Evolutionary conservation across 2,329 filamentous ascomycete genomes (phyloP), one percentile per base, ranked within the genome.

Genomic region (Hypomyces rosellus): DNA sequence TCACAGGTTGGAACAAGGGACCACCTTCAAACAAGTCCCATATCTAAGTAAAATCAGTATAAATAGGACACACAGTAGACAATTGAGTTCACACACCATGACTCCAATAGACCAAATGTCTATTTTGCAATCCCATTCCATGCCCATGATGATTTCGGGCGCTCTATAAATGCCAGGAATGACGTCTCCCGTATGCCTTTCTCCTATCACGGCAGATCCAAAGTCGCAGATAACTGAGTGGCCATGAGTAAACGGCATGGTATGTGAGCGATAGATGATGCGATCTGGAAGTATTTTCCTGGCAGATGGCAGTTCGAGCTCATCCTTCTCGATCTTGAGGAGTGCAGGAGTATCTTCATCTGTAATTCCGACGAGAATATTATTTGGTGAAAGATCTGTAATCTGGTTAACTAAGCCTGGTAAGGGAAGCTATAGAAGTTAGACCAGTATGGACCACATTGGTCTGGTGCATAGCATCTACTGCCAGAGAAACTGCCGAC

Each of bases 61-160:
- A 6, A 30, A 30, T 11, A 30, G 25, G 9, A 30, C 25, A 11
- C 25, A 8, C 6, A 30, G 2, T 30, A 30, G 9, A 30, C 4
- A 3, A 11, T 30, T 30, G 9, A 30, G 34, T 43, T 64, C 40
- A 52, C 59, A 49, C 36, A 63, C 62, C 60, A 65, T 61, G 14
- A 61, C 54, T n/a, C 58, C 63, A 43, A 66, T 50, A 45, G 64
- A 65, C 66, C 66, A 69, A 1, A 69, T 61, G 44, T 68, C 66
- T 30, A 69, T 58, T 52, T 63, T 65, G 22, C 59, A 61, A 14
- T 57, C 55, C 65, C 66, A 68, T 22, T 65, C 55, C 54, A 68
- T 63, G 14, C 60, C 61, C 11, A 68, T 33, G 14, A 68, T 62
- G 2, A 68, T 57, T 50, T 69, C 66, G 13, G 65, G 66, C 4